Conservation (phyloP, 1,139 yeast genomes). For the Blastobotrys capitulatus region DNA sequence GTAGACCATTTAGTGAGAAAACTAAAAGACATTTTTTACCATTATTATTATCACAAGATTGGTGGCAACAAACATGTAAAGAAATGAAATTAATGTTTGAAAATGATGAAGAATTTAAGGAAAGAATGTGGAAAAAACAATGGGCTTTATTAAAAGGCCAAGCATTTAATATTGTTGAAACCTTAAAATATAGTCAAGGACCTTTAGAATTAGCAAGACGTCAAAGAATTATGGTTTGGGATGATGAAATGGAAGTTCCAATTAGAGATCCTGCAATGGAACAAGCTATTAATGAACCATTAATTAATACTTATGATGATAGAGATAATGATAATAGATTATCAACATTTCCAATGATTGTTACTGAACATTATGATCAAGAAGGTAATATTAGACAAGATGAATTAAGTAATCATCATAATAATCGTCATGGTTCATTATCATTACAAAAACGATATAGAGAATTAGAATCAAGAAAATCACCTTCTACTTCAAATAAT, state of each 20-base stretch:
- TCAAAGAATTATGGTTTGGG: constrained; percentile 53
- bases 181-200: constrained; percentile 55
- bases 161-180: constrained; percentile 69
- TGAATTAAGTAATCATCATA: background rate
- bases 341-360: constrained; percentile 8
- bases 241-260: constrained; percentile 59
- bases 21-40: constrained; percentile 58
- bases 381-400: background rate
- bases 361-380: background rate
- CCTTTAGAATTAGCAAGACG: constrained; percentile 63
- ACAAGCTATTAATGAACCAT: constrained; percentile 23
- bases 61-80: constrained; percentile 65
- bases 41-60: constrained; percentile 50
- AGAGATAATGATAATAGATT: background rate
- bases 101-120: constrained; percentile 57
- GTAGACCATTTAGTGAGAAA: constrained; percentile 57
- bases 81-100: constrained; percentile 46
- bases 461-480: constrained; percentile 14
- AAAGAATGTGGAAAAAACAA: constrained; percentile 63
- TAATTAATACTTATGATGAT: background rate
- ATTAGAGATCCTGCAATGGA: constrained; percentile 29
- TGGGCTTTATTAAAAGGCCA: constrained; percentile 73
- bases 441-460: constrained; percentile 26
- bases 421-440: constrained; percentile 22
- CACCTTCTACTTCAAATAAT: background rate